These are phyloP conservation scores for Pseudogymnoascus sp. DNA, from an alignment of 2,329 filamentous ascomycete genomes.

Conservation along the genomic window DNA sequence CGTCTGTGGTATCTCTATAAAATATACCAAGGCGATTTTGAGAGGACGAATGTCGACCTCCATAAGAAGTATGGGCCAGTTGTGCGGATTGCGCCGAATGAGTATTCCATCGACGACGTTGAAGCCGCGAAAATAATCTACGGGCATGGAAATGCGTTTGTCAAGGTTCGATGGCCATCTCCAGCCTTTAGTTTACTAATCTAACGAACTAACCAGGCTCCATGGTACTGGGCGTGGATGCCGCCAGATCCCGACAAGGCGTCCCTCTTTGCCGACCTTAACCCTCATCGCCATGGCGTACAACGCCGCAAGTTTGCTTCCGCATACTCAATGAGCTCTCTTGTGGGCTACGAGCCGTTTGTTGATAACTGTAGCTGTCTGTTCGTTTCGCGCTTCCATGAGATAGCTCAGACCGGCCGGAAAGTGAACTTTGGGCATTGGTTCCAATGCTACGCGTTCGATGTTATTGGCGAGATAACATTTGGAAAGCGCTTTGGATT, in stretches of 20 bases:
- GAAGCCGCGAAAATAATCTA: conserved; percentile 38
- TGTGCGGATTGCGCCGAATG: conserved; percentile 31
- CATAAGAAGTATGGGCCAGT: conserved; percentile 38
- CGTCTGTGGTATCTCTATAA: conserved; percentile 39
- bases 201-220: conserved; percentile 25
- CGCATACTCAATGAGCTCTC: conserved; percentile 42
- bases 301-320: conserved; percentile 36
- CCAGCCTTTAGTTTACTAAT: background rate
- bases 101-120: conserved; percentile 40
- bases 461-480: conserved; percentile 31
- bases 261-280: conserved; percentile 30
- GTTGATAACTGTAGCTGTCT: conserved; percentile 42
- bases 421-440: conserved; percentile 34
- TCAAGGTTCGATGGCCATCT: conserved; percentile 17
- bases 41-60: conserved; percentile 36
- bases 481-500: conserved; percentile 32
- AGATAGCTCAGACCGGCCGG: conserved; percentile 21
- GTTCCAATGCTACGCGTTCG: conserved; percentile 35
- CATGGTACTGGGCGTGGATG: conserved; percentile 25
- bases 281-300: conserved; percentile 33
- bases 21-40: conserved; percentile 33
- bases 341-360: conserved; percentile 43
- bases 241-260: conserved; percentile 17
- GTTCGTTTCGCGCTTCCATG: conserved; percentile 28
- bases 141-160: conserved; percentile 34